phyloP scores from a whole-genome alignment of 192 early-diverging fungal genomes.

The Endogone sp. region DNA sequence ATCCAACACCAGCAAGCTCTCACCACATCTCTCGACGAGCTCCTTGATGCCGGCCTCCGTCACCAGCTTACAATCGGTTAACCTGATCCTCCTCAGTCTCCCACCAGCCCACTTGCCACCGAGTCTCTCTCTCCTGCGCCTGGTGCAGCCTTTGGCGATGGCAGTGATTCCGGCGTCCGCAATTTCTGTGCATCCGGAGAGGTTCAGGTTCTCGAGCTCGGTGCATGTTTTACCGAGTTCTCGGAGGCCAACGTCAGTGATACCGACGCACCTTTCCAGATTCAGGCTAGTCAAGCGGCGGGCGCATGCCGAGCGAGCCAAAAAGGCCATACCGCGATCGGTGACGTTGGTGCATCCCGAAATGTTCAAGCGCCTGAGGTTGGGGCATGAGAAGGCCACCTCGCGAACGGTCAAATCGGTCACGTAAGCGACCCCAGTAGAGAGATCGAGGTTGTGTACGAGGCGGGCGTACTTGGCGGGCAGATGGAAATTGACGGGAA shows the following conservation, averaged over 20 bases:
- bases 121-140: no score
- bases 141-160: no score
- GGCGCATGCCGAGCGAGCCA: slow-evolving; percentile 14
- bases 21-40: slow-evolving; percentile 21
- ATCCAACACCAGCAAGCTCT: slow-evolving; percentile 26
- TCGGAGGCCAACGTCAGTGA: slow-evolving; percentile 31
- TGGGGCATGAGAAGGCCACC: slow-evolving; percentile 30
- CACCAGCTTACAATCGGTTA: slow-evolving; percentile 26
- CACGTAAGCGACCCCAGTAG: slow-evolving; percentile 14
- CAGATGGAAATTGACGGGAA: neutral
- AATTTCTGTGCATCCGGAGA: slow-evolving; percentile 15
- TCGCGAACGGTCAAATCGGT: slow-evolving; percentile 28
- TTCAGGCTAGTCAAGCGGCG: slow-evolving; percentile 27
- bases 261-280: slow-evolving; percentile 30
- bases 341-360: slow-evolving; percentile 34
- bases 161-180: slow-evolving; percentile 9
- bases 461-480: slow-evolving; percentile 7
- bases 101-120: slow-evolving; percentile 3
- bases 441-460: slow-evolving; percentile 9
- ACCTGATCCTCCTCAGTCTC: slow-evolving; percentile 18
- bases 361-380: slow-evolving; percentile 29
- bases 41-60: slow-evolving; percentile 12
- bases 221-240: slow-evolving; percentile 22
- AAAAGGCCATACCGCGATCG: slow-evolving; percentile 24
- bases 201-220: slow-evolving; percentile 6